Conservation (phyloP, 495 filamentous ascomycete species). For the Neurospora cerealis region DNA sequence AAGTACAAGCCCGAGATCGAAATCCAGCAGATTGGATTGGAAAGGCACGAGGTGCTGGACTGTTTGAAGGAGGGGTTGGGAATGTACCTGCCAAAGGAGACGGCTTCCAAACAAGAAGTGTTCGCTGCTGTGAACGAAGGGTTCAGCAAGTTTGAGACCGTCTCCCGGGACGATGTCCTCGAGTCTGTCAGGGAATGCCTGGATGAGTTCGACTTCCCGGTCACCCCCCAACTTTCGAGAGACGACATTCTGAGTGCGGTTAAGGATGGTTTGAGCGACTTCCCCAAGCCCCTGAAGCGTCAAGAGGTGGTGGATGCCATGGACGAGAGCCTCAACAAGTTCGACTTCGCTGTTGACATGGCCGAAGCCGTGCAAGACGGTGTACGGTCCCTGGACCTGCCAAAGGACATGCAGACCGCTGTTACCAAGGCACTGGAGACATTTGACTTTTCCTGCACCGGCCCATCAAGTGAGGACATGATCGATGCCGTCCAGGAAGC, state of each 20-base stretch:
- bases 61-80: slow-evolving; percentile 76
- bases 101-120: slow-evolving; percentile 67
- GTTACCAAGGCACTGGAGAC: slow-evolving; percentile 11
- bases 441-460: slow-evolving; percentile 13
- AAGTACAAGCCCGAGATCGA: slow-evolving; percentile 87
- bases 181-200: slow-evolving; percentile 68
- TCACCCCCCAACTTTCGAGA: slow-evolving; percentile 38
- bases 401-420: slow-evolving; percentile 9
- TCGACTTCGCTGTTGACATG: slow-evolving; percentile 29
- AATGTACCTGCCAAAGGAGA: slow-evolving; percentile 53
- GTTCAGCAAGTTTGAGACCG: slow-evolving; percentile 61
- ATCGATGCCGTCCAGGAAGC: slow-evolving; percentile 19
- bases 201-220: slow-evolving; percentile 59
- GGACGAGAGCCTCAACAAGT: slow-evolving; percentile 29
- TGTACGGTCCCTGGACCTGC: slow-evolving; percentile 15
- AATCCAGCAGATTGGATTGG: slow-evolving; percentile 77
- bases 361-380: slow-evolving; percentile 19
- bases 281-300: slow-evolving; percentile 27
- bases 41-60: slow-evolving; percentile 77
- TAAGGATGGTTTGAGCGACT: slow-evolving; percentile 40
- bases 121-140: slow-evolving; percentile 73
- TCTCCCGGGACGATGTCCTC: slow-evolving; percentile 70
- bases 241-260: slow-evolving; percentile 47
- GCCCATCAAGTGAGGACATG: background rate
- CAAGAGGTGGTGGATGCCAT: slow-evolving; percentile 37